Evolutionary conservation across 1,284 basidiomycete species (phyloP), one percentile per base, ranked within the genome.

Genomic region (Irpex sp.): DNA sequence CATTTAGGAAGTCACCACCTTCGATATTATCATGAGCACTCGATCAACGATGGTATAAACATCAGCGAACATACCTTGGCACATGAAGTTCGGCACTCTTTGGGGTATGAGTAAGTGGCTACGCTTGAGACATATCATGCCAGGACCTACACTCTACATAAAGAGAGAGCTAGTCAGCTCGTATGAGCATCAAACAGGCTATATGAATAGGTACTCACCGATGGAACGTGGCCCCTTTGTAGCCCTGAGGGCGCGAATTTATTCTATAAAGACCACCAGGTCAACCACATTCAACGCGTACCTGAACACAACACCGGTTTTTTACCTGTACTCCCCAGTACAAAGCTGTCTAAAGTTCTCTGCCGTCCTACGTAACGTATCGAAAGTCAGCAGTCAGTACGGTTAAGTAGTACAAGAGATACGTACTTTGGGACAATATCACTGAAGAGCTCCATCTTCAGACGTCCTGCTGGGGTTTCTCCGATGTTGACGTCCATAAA

Each of bases 331-430:
- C 78, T 98, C 96, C 36, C 97, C 97, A 0, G 97, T 98, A 73
- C 97, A 98, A 19, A 98, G 80, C 70, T 98, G 96, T 63, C 97
- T 83, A 71, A 99, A 99, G 80, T 99, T 99, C 78, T 99, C 97
- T 1, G 95, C 93, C 0, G 97, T 98, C 53, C 71, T 73, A 33
- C n/a, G 31, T 56, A 60, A 33, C 58, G 51, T 21, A 56, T 50
- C 35, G 51, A 36, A 33, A 51, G 7, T 49, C 37, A 19, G 26
- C 26, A 26, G 26, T 26, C 60, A 64, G 63, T 13, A n/a, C 35
- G 31, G 39, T 47, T 61, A 35, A 31, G 15, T 8, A 83, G 51
- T 46, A 92, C 33, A 21, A 46, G 37, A 17, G n/a, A 6, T 26
- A 61, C 68, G 61, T 51, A 73, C 94, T 92, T 95, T 58, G 95